These are phyloP conservation scores for Pleomassaria siparia DNA, from an alignment of 2,329 filamentous ascomycete genomes.

Conservation along the genomic window DNA sequence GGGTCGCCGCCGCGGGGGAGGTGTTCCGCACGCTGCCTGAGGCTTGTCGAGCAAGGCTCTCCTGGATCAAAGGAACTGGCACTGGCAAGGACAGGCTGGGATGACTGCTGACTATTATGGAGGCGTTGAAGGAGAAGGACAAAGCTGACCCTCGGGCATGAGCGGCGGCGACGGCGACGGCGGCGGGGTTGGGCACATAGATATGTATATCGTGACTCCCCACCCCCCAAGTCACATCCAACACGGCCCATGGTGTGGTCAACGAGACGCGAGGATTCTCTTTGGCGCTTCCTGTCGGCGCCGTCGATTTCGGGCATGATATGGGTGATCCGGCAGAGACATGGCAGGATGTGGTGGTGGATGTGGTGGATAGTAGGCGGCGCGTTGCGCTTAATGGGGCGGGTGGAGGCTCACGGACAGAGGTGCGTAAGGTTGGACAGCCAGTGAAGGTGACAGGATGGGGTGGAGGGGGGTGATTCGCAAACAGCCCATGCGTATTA, in stretches of 20 bases:
- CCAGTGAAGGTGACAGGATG: constrained; percentile 27
- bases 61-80: constrained; percentile 18
- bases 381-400: constrained; percentile 40
- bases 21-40: constrained; percentile 23
- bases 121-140: constrained; percentile 29
- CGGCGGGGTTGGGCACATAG: constrained; percentile 27
- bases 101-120: constrained; percentile 6
- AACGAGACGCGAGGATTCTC: constrained; percentile 24
- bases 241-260: constrained; percentile 23
- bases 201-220: constrained; percentile 37
- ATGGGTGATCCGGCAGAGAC: constrained; percentile 23
- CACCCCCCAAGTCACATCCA: constrained; percentile 1
- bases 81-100: constrained; percentile 12
- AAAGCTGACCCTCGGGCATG: constrained; percentile 20
- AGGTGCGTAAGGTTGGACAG: constrained; percentile 21
- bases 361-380: too few species aligned
- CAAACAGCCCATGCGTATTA: constrained; percentile 32
- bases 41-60: constrained; percentile 17
- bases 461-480: constrained; percentile 38
- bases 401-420: constrained; percentile 34
- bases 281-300: constrained; percentile 22
- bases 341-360: constrained; percentile 25
- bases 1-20: constrained; percentile 37
- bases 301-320: constrained; percentile 27
- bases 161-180: constrained; percentile 5